Base-by-base conservation (phyloP, 108 stramenopile genomes). In the Fistulifera pelliculosa region DNA sequence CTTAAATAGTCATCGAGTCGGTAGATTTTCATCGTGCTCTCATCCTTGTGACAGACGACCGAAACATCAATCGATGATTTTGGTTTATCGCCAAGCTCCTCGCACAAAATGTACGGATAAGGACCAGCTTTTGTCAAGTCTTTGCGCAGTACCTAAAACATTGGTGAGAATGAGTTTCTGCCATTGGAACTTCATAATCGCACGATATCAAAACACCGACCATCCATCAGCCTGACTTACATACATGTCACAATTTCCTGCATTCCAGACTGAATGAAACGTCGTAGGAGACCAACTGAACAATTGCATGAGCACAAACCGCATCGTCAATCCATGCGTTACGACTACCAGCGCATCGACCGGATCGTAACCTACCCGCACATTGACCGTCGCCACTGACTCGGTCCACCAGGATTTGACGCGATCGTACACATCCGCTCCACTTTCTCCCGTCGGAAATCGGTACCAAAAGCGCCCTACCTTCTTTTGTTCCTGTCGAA, bases 381-480 rank as follows among this genome's bases (percentile, higher is more conserved):
- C 16, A 51, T 72, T 72, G 66, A 63, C 59, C 17, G 64, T 66
- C 27, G 76, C 48, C 7, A 61, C 75, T 68, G 31, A 35, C 8
- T 35, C 31, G 6, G 31, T 35, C 31, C 31, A 73, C 63, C 70
- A 75, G 2, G 63, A 61, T 53, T 60, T 70, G 31, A 77, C 76
- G 5, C 76, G 71, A 41, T 66, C 64, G 27, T 60, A 69, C 12
- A 77, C 76, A 60, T 77, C 76, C 8, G 68, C 56, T 1, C 76
- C 76, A 44, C 58, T 56, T 59, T 77, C 76, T 27, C 76, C 76
- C 12, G 63, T 66, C 10, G 71, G 66, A 48, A 77, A 77, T 41
- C 76, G 65, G 59, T 73, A 77, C 59, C 58, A 77, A 64, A 77
- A 77, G 15, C 76, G 67, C 8, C 82, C 82, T 3, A 83, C 45